Evolutionary conservation across 2,329 filamentous ascomycete genomes (phyloP).

Genomic region (Berkeleyomyces basicola): DNA sequence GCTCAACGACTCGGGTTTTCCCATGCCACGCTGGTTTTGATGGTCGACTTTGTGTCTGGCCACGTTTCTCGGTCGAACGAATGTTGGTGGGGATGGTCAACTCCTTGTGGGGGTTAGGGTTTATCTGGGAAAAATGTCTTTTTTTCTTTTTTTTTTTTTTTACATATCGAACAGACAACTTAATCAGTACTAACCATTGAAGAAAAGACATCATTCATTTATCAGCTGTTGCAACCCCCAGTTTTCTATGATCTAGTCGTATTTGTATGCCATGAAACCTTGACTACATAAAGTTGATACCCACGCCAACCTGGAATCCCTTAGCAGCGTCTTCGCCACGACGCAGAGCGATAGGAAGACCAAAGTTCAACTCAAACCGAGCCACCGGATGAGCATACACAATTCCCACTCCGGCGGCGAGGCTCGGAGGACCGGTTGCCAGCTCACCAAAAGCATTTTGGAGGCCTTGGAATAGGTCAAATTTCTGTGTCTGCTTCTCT

Average conservation of each 20-base stretch:
- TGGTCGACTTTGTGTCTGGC: too few species aligned
- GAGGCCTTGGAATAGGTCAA: constrained; percentile 34
- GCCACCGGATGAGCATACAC: constrained; percentile 92
- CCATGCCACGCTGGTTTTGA: too few species aligned
- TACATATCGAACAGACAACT: too few species aligned
- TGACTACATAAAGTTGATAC: constrained; percentile 75
- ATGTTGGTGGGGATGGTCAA: too few species aligned
- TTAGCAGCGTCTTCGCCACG: constrained; percentile 78
- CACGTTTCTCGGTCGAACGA: too few species aligned
- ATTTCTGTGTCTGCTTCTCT: constrained; percentile 21
- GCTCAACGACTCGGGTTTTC: too few species aligned
- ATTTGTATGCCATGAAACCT: not conserved
- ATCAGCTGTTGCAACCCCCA: not conserved
- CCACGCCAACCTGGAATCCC: constrained; percentile 86
- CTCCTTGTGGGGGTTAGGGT: too few species aligned
- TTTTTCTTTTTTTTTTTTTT: too few species aligned
- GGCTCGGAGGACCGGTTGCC: constrained; percentile 59
- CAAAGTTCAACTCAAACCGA: constrained; percentile 91
- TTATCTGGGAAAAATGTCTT: too few species aligned
- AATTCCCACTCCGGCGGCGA: constrained; percentile 73
- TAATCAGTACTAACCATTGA: too few species aligned
- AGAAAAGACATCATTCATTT: too few species aligned
- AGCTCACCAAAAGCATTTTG: constrained; percentile 51
- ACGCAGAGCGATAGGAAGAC: constrained; percentile 64
- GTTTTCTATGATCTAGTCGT: not conserved